phyloP scores from a whole-genome alignment of 2,329 filamentous ascomycete genomes.

The Aspergillus sp. region DNA sequence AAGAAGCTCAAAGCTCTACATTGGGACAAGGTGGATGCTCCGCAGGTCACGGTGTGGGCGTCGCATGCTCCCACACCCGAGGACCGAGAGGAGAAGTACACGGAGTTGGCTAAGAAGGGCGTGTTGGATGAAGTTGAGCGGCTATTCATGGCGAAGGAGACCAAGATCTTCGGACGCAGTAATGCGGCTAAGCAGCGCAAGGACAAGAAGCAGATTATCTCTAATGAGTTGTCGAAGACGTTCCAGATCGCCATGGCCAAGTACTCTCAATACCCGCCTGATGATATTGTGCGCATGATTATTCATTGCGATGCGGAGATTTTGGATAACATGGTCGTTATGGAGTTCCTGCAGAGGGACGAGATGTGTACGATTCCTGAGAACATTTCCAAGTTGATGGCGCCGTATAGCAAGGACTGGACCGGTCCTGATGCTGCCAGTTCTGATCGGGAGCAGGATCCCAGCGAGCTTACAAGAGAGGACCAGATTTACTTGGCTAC shows the following conservation, averaged over 20 bases:
- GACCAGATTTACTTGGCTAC: constrained; percentile 94
- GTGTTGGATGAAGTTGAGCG: constrained; percentile 97
- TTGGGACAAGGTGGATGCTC: constrained; percentile 96
- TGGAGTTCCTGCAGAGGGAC: constrained; percentile 93
- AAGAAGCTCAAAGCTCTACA: constrained; percentile 99
- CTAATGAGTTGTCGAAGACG: constrained; percentile 77
- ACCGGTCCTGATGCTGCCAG: constrained; percentile 76
- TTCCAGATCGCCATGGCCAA: constrained; percentile 93
- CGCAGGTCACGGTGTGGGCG: constrained; percentile 89
- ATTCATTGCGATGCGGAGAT: constrained; percentile 91
- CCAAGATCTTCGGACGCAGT: constrained; percentile 69
- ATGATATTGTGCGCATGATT: constrained; percentile 84
- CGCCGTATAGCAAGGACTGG: constrained; percentile 94
- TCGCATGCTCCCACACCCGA: constrained; percentile 76
- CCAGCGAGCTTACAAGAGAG: constrained; percentile 78
- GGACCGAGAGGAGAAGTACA: constrained; percentile 90
- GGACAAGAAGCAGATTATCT: constrained; percentile 97
- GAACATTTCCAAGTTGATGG: constrained; percentile 83
- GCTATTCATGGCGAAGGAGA: constrained; percentile 94
- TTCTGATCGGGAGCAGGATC: constrained; percentile 76
- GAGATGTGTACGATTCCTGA: constrained; percentile 90
- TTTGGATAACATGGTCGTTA: constrained; percentile 80
- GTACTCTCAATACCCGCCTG: constrained; percentile 75
- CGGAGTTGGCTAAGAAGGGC: constrained; percentile 85
- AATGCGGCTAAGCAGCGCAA: constrained; percentile 64